These are phyloP conservation scores for Apiospora aurea DNA, from an alignment of 2,329 filamentous ascomycete species.

Conservation along the genomic window DNA sequence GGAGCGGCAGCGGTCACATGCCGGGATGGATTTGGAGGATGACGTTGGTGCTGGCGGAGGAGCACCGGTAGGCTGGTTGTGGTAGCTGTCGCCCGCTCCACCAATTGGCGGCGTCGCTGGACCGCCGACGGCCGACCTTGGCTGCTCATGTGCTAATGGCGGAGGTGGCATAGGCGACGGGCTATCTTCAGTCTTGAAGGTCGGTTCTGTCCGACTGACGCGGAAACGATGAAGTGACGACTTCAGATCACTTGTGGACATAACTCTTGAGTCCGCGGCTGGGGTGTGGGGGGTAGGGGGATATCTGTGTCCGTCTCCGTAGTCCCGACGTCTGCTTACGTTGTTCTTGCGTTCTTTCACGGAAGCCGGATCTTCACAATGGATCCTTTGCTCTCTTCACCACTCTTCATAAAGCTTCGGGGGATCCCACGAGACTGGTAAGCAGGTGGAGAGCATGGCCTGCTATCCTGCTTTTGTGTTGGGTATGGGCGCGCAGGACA, in stretches of 20 bases:
- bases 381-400: constrained; percentile 9
- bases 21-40: constrained; percentile 37
- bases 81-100: constrained; percentile 20
- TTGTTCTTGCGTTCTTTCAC: neutral
- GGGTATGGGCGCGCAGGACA: constrained; percentile 4
- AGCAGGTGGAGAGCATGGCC: constrained; percentile 20
- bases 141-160: constrained; percentile 21
- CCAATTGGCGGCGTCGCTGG: constrained; percentile 5
- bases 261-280: neutral
- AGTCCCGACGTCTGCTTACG: neutral
- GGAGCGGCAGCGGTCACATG: constrained; percentile 52
- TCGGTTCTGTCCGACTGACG: constrained; percentile 23
- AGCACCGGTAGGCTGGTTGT: constrained; percentile 1
- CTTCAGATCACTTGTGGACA: constrained; percentile 24
- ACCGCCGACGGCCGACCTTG: constrained; percentile 21
- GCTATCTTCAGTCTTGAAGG: constrained; percentile 16
- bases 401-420: constrained; percentile 12
- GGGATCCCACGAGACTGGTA: constrained; percentile 13
- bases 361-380: constrained; percentile 14
- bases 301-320: constrained; percentile 20
- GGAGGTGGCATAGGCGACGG: constrained; percentile 21
- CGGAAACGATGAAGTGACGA: constrained; percentile 24
- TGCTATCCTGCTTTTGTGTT: constrained; percentile 1
- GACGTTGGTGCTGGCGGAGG: constrained; percentile 27
- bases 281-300: neutral